Evolutionary conservation across 306 rosid species (phyloP).

Genomic region (Calophaca sinica): DNA sequence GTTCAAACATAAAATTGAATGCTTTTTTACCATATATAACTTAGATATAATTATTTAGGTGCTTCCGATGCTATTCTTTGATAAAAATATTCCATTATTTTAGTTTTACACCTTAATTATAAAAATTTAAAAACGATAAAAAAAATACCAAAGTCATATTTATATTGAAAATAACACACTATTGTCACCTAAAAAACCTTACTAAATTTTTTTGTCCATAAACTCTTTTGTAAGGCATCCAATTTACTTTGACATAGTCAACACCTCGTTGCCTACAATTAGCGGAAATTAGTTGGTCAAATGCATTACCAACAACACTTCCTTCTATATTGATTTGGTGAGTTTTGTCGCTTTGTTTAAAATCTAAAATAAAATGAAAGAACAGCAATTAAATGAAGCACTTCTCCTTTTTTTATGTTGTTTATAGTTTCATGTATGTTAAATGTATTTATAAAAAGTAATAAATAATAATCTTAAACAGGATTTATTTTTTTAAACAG

Average conservation of each 20-base stretch:
- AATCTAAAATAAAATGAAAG: not conserved
- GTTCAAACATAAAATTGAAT: not conserved
- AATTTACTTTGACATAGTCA: constrained; percentile 46
- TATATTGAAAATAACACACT: too few relatives aligned
- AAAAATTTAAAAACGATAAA: too few relatives aligned
- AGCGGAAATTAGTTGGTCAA: constrained; percentile 58
- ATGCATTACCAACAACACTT: constrained; percentile 47
- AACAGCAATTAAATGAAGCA: not conserved
- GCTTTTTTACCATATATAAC: not conserved
- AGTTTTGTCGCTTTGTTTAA: constrained; percentile 1
- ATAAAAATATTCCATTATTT: not conserved
- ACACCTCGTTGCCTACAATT: constrained; percentile 43
- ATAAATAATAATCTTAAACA: not conserved
- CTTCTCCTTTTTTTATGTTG: not conserved
- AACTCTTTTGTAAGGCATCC: not conserved
- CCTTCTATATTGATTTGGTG: constrained; percentile 33
- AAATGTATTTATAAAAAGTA: not conserved
- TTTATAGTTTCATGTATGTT: not conserved
- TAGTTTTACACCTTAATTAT: too few relatives aligned
- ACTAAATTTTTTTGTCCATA: too few relatives aligned
- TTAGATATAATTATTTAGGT: not conserved
- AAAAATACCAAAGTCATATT: too few relatives aligned
- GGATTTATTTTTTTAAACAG: not conserved
- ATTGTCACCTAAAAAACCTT: too few relatives aligned
- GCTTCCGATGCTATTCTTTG: not conserved